These are phyloP conservation scores for Diaporthe citriasiana DNA, from an alignment of 2,329 filamentous ascomycete genomes.

Conservation along the genomic window DNA sequence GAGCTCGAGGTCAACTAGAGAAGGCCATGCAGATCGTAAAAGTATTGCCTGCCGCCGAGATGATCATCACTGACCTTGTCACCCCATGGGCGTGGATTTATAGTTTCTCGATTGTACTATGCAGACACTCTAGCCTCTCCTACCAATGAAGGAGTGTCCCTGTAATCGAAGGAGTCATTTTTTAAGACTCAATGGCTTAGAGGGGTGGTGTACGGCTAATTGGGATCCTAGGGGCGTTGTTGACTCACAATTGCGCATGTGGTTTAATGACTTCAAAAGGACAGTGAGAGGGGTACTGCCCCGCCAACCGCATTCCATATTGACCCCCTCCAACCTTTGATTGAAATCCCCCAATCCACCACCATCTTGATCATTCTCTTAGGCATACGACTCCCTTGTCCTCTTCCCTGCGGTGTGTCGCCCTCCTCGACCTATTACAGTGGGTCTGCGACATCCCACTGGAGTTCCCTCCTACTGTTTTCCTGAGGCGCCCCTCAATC, in stretches of 20 bases:
- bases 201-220: background rate
- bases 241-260: constrained; percentile 6
- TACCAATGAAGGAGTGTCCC: background rate
- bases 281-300: background rate
- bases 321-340: constrained; percentile 13
- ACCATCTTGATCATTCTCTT: background rate
- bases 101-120: background rate
- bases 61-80: background rate
- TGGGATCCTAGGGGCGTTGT: background rate
- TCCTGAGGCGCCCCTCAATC: background rate
- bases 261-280: background rate
- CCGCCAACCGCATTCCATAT: constrained; percentile 18
- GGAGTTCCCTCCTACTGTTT: background rate
- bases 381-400: background rate
- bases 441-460: background rate
- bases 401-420: background rate
- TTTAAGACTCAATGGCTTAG: background rate
- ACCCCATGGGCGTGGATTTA: constrained; percentile 3
- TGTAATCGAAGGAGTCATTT: background rate
- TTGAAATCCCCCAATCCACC: constrained; percentile 3
- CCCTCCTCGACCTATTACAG: background rate
- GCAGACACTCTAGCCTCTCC: too few relatives aligned
- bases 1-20: background rate
- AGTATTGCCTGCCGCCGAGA: constrained; percentile 39
- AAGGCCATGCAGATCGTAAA: constrained; percentile 22